Evolutionary conservation across 345 rosid genomes (phyloP), one percentile per base, ranked within the genome.

Genomic region (Aquilaria yunnanensis): DNA sequence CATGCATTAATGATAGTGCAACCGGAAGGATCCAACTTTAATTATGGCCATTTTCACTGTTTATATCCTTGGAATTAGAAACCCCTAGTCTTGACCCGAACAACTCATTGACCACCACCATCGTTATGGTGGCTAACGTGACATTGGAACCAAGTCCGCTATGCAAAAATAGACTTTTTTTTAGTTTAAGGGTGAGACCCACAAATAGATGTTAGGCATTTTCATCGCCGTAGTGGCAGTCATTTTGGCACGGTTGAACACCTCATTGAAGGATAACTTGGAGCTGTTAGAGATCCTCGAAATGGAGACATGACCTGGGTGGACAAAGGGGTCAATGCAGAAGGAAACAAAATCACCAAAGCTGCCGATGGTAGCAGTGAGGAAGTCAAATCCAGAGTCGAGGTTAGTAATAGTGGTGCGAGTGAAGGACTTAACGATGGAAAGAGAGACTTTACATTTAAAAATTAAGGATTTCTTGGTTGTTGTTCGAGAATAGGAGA

Each of bases 1-100:
- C 98, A 97, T 2, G 97, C 98, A 37, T 96, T 96, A 14, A 96
- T 92, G 5, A 87, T 87, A 0, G 96, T 87, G 64, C 98, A 92
- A 14, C 98, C 96, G 48, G 72, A 92, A 0, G 23, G 97, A 96
- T 9, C 98, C 96, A 0, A 76, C 89, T 56, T 80, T 74, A 32
- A 91, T 74, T 0, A 90, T 96, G 2, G 80, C 87, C 77, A 75
- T 87, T 76, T 89, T 92, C 61, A 89, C 96, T 12, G 68, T 82
- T 70, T 84, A 89, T 91, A 89, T 85, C 0, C 97, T 96, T 1
- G 93, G 96, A 53, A 92, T 92, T 84, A 92, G 64, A 0, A 93
- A 13, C 45, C 1, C 70, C 65, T 52, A 90, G 61, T 51, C 71
- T 83, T 48, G 80, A 60, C 0, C 96, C 97, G 13, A 83, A 92